Base-by-base conservation (phyloP, 129 eudicot species). In the Tagetes erecta region DNA sequence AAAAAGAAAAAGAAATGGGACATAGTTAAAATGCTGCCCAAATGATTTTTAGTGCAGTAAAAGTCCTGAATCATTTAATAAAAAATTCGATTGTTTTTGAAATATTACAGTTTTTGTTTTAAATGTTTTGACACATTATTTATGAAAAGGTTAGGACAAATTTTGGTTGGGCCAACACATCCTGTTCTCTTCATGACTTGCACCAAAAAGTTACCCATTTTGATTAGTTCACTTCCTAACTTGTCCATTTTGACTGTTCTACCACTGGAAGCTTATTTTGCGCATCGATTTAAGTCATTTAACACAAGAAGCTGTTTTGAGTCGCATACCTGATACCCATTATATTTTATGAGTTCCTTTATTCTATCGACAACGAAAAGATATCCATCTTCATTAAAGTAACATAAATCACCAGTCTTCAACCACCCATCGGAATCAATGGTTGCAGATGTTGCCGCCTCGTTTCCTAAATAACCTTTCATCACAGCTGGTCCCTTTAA, bases 321-420 rank as follows among this genome's bases (percentile, higher is more conserved):
- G 38, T 41, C 6, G 40, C 44, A 45, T 68, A 89, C 96, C 95
- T 91, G 95, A 77, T 75, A 91, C 31, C 97, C 92, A 6, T 91
- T 88, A 67, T 91, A 86, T 83, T 91, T 91, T 62, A 91, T 91
- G 56, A 91, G 87, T 79, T 91, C 97, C 75, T 86, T 91, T 56
- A 88, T 78, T 47, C 95, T 47, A 68, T 86, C 97, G 34, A 91
- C 90, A n/a, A 91, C 68, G 66, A 80, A 86, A 36, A 91, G 74
- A 68, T 64, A 83, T 2, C 97, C 95, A 37, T 88, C 92, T 72
- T 83, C 83, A 83, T 91, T 88, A 60, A 88, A 80, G 78, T 86
- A 91, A 62, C 97, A 84, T 37, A 91, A 88, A 81, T 88, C 97
- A 0, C 97, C 97, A 3, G 95, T 91, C 74, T 73, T 76, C 62